These are phyloP conservation scores for Pyricularia sp. DNA, from an alignment of 2,329 filamentous ascomycete genomes.

Conservation along the genomic window DNA sequence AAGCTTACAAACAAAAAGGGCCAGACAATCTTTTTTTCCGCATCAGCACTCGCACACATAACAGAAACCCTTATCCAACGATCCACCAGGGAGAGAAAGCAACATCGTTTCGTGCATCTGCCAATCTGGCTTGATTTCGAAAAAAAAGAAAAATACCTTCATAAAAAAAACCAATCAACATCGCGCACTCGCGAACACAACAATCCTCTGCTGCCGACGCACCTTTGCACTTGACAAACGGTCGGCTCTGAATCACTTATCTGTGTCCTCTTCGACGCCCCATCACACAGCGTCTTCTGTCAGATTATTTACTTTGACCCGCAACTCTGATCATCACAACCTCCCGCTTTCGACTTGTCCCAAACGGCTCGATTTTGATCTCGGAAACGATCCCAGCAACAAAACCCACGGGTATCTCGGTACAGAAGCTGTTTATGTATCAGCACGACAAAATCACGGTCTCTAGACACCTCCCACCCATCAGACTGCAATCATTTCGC, in stretches of 20 bases:
- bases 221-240: not conserved
- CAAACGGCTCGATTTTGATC: not conserved
- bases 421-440: slow-evolving; percentile 80
- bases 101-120: not conserved
- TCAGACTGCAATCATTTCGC: slow-evolving; percentile 95
- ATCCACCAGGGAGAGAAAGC: not conserved
- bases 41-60: not conserved
- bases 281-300: not conserved
- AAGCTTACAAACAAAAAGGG: not conserved
- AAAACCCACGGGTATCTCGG: not conserved
- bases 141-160: not conserved
- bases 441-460: slow-evolving; percentile 82
- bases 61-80: not conserved
- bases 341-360: not conserved
- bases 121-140: not conserved
- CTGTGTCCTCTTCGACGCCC: not conserved
- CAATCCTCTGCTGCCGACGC: not conserved
- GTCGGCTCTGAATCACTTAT: not conserved
- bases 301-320: not conserved
- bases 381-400: not conserved
- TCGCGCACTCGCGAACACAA: not conserved
- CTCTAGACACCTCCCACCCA: slow-evolving; percentile 86
- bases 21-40: not conserved
- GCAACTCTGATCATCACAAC: not conserved
- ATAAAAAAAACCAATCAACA: not conserved